Evolutionary conservation across 2,329 filamentous ascomycete genomes (phyloP).

Genomic region (Metarhizium anisopliae): DNA sequence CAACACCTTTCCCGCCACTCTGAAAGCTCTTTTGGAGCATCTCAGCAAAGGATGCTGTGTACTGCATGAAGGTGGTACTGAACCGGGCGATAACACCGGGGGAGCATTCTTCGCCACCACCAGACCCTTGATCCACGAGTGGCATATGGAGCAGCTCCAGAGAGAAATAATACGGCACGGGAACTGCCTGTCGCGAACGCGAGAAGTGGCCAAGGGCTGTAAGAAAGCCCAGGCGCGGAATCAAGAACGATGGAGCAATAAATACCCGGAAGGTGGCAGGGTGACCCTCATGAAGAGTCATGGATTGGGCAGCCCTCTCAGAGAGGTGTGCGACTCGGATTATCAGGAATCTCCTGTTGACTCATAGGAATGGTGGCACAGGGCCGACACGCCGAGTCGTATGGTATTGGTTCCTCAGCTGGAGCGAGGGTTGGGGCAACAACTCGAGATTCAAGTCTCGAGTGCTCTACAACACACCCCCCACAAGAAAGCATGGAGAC

Average conservation of each 20-base stretch:
- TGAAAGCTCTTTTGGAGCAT: conserved; percentile 4
- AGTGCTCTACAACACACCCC: not conserved
- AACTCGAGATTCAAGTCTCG: not conserved
- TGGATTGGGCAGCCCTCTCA: conserved; percentile 15
- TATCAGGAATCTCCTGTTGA: conserved; percentile 6
- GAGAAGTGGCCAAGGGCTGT: not conserved
- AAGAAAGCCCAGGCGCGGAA: not conserved
- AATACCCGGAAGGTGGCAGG: not conserved
- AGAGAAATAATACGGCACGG: not conserved
- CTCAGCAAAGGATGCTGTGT: not conserved
- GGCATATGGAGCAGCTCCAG: not conserved
- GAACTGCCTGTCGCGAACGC: not conserved
- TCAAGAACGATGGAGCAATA: conserved; percentile 1
- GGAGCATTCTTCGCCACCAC: not conserved
- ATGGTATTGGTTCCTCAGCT: not conserved
- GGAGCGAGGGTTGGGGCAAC: not conserved
- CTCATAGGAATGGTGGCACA: not conserved
- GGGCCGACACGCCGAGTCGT: not conserved
- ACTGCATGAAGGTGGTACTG: not conserved
- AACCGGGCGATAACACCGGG: not conserved
- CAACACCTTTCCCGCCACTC: not conserved
- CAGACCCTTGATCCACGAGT: not conserved
- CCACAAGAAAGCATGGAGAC: not conserved
- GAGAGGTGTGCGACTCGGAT: conserved; percentile 9
- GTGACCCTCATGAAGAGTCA: conserved; percentile 11